phyloP scores from a whole-genome alignment of 2,329 filamentous ascomycete genomes.

The Parasarocladium wereldwijsianum region DNA sequence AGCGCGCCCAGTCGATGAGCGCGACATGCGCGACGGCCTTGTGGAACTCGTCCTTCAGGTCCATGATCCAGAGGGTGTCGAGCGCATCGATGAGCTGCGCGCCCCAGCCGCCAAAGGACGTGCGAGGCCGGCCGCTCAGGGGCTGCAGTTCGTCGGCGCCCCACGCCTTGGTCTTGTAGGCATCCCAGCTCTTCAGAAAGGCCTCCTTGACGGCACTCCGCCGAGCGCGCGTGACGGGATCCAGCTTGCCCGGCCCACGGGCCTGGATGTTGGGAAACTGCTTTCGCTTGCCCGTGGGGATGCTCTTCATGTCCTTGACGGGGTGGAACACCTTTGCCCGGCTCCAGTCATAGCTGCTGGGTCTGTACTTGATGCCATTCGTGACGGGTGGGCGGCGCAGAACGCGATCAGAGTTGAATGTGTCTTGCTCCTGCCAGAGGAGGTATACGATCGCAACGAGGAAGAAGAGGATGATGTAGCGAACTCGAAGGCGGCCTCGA shows the following conservation, averaged over 20 bases:
- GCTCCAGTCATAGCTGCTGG: conserved; percentile 24
- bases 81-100: conserved; percentile 45
- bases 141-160: conserved; percentile 40
- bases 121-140: conserved; percentile 27
- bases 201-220: conserved; percentile 22
- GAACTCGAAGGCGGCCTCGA: conserved; percentile 17
- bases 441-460: conserved; percentile 13
- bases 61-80: conserved; percentile 47
- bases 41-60: conserved; percentile 37
- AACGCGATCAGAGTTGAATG: neutral
- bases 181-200: conserved; percentile 31
- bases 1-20: conserved; percentile 39
- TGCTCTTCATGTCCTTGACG: conserved; percentile 14
- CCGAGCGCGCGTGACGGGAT: conserved; percentile 17
- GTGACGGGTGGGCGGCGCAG: conserved; percentile 7
- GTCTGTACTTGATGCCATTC: conserved; percentile 16
- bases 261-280: conserved; percentile 28
- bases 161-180: conserved; percentile 40
- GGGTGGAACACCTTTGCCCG: conserved; percentile 17
- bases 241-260: conserved; percentile 19
- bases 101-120: conserved; percentile 38
- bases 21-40: conserved; percentile 31
- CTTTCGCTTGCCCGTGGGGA: conserved; percentile 20
- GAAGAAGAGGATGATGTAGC: conserved; percentile 16
- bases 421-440: conserved; percentile 10